Evolutionary conservation across 257 asterid species (phyloP).

Genomic region (Coffea canephora): DNA sequence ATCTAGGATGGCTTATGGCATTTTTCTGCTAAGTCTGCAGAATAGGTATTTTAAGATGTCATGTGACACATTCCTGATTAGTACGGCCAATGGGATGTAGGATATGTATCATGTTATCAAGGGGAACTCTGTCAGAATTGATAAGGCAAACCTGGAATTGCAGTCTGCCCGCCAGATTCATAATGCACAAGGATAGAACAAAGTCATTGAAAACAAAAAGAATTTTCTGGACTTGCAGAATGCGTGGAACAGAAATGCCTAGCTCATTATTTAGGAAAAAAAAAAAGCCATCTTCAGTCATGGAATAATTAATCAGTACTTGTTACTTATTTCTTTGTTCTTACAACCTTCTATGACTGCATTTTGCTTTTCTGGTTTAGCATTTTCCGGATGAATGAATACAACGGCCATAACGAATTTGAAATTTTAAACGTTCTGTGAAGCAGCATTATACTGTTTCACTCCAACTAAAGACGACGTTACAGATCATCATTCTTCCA

Average conservation of each 20-base stretch:
- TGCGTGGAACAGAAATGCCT: neutral
- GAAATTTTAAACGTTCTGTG: too few relatives aligned
- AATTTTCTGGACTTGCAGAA: neutral
- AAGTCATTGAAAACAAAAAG: neutral
- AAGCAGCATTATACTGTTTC: neutral
- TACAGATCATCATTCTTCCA: neutral
- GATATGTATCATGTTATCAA: neutral
- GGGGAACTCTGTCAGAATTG: neutral
- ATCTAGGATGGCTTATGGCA: neutral
- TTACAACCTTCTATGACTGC: neutral
- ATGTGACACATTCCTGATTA: neutral
- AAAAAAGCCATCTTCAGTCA: too few relatives aligned
- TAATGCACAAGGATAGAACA: neutral
- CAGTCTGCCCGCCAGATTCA: neutral
- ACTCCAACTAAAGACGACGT: neutral
- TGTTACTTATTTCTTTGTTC: neutral
- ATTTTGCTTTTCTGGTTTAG: neutral
- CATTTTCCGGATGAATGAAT: neutral
- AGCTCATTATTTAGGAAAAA: neutral
- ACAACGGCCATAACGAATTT: neutral
- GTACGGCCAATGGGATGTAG: neutral
- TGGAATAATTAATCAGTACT: too few relatives aligned
- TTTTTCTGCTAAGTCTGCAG: neutral
- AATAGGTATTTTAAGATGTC: neutral
- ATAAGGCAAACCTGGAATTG: neutral